Evolutionary conservation across 805 yeast genomes (phyloP).

Genomic region (Pichia kluyveri): DNA sequence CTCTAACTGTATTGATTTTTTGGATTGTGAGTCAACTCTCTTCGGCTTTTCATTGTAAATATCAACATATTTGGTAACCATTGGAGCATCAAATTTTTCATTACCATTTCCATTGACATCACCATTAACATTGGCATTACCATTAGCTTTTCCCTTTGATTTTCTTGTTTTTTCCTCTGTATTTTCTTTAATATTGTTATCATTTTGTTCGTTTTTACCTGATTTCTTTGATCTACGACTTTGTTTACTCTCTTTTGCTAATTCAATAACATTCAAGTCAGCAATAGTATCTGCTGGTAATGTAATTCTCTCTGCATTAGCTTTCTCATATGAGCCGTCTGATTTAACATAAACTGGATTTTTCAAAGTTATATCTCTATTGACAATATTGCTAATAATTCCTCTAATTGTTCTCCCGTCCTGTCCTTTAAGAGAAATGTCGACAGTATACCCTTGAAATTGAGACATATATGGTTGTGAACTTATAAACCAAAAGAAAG

Average conservation of each 20-base stretch:
- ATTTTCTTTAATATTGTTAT: slow-evolving; percentile 9
- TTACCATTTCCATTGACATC: not conserved
- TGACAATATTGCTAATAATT: slow-evolving; percentile 17
- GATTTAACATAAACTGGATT: slow-evolving; percentile 26
- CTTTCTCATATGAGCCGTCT: slow-evolving; percentile 9
- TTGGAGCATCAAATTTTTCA: not conserved
- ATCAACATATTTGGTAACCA: slow-evolving; percentile 6
- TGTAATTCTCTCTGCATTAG: slow-evolving; percentile 13
- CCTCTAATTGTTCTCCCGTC: slow-evolving; percentile 18
- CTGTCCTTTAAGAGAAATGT: slow-evolving; percentile 33
- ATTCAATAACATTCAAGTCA: slow-evolving; percentile 47
- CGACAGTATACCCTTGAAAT: slow-evolving; percentile 39
- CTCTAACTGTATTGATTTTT: slow-evolving; percentile 34
- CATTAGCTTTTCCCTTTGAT: not conserved
- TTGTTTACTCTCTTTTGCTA: slow-evolving; percentile 31
- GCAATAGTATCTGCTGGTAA: slow-evolving; percentile 33
- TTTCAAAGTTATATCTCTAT: slow-evolving; percentile 20
- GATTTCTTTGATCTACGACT: slow-evolving; percentile 8
- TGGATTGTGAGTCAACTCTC: not conserved
- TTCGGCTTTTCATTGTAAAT: slow-evolving; percentile 2
- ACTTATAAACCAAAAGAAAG: no score
- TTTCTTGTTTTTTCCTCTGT: slow-evolving; percentile 8
- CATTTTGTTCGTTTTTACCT: not conserved
- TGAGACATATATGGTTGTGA: slow-evolving; percentile 24
- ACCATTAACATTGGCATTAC: not conserved